Evolutionary conservation across 176 grass and related monocot species (phyloP).

Genomic region (Canna indica): DNA sequence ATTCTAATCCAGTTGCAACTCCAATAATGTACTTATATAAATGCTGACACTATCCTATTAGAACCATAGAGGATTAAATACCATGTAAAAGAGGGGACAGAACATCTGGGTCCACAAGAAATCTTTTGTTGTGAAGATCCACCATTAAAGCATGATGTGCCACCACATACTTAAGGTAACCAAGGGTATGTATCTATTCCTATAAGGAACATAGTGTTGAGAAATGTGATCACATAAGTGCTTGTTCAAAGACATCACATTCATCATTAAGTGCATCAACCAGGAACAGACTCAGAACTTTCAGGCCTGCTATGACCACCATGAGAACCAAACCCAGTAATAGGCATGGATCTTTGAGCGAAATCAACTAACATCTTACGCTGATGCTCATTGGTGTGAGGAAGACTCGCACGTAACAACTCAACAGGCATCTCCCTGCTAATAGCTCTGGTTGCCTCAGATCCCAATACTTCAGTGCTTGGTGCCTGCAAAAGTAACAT

Average conservation of each 20-base stretch:
- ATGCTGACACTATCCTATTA: neutral
- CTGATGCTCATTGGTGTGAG: constrained; percentile 19
- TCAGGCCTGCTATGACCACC: neutral
- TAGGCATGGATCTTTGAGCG: constrained; percentile 13
- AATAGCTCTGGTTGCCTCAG: constrained; percentile 5
- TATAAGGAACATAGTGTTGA: neutral
- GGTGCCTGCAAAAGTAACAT: constrained; percentile 5
- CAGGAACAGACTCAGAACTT: constrained; percentile 11
- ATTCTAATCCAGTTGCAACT: neutral
- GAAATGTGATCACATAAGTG: neutral
- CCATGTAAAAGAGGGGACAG: neutral
- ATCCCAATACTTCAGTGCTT: neutral
- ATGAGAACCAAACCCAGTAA: constrained; percentile 1
- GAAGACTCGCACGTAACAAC: constrained; percentile 13
- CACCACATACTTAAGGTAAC: neutral
- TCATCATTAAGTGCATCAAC: neutral
- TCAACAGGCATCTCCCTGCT: constrained; percentile 16
- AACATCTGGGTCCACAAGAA: neutral
- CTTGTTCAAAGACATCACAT: neutral
- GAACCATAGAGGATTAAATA: neutral
- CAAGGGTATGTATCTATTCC: neutral
- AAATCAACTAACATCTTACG: constrained; percentile 4
- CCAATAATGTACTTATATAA: neutral
- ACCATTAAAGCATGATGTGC: neutral
- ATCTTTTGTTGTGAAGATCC: neutral